Evolutionary conservation across 1,284 basidiomycete genomes (phyloP).

Genomic region (Sporisorium graminicola): DNA sequence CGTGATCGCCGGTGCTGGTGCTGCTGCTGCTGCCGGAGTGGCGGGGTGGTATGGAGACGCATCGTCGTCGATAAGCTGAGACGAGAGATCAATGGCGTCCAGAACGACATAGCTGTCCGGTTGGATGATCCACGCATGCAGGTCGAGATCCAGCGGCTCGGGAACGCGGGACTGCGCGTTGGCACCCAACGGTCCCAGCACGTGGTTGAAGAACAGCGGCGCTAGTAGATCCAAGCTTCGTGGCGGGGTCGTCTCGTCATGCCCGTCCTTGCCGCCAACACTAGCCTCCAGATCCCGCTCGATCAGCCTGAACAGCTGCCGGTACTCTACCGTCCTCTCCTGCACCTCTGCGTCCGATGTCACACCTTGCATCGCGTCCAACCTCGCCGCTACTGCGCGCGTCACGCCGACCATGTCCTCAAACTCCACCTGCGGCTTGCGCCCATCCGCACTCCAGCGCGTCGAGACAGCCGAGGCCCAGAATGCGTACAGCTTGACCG

Average conservation of each 20-base stretch:
- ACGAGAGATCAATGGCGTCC: conserved; percentile 23
- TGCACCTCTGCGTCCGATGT: conserved; percentile 84
- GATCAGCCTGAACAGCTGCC: conserved; percentile 84
- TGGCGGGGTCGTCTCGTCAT: conserved; percentile 71
- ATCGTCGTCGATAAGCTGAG: conserved; percentile 11
- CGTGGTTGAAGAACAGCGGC: conserved; percentile 83
- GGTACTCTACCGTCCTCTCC: conserved; percentile 85
- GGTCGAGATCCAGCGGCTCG: conserved; percentile 84
- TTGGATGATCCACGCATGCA: conserved; percentile 85
- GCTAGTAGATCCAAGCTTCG: conserved; percentile 89
- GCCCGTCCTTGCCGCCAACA: not conserved
- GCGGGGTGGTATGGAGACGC: not conserved
- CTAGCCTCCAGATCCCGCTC: conserved; percentile 77
- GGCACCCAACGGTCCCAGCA: conserved; percentile 85
- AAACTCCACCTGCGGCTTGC: conserved; percentile 72
- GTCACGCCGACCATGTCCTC: conserved; percentile 76
- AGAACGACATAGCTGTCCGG: conserved; percentile 23
- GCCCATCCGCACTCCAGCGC: conserved; percentile 83
- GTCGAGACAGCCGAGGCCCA: conserved; percentile 83
- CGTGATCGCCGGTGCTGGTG: too few species aligned
- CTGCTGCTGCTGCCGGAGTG: not conserved
- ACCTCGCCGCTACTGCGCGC: conserved; percentile 75
- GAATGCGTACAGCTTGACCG: conserved; percentile 85
- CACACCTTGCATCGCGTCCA: conserved; percentile 74
- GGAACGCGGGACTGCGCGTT: conserved; percentile 83